Percentiles rank a stretch among this genome's conserved stretches.
Conservation (phyloP, 768 basidiomycete genomes). For the Naganishia kalamii region DNA sequence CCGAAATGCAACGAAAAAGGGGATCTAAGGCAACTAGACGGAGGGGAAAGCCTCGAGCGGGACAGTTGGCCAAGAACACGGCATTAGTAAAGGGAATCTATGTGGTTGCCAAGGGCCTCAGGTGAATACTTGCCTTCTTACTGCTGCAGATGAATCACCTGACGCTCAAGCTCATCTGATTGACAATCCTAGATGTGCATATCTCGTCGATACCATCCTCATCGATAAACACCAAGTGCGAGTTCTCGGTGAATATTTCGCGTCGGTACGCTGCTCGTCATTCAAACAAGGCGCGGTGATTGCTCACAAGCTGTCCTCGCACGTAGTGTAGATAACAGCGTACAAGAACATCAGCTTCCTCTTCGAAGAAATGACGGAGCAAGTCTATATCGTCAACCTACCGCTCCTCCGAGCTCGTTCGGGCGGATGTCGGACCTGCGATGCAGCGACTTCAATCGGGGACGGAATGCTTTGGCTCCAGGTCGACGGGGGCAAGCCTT, state of each 20-base stretch:
- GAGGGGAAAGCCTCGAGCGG: background rate
- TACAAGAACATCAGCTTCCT: background rate
- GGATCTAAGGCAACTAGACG: background rate
- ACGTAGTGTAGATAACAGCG: background rate
- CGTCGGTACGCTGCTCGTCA: background rate
- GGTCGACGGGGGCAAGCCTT: background rate
- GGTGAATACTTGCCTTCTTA: background rate
- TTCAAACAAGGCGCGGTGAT: background rate
- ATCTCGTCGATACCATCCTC: background rate
- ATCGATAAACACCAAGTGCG: background rate
- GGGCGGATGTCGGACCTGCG: no score
- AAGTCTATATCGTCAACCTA: slow-evolving; percentile 2
- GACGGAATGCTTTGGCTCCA: background rate
- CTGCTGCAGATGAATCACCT: background rate
- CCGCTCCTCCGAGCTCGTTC: background rate
- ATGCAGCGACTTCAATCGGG: background rate
- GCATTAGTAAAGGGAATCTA: slow-evolving; percentile 11
- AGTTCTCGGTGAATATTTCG: background rate
- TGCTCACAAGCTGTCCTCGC: background rate
- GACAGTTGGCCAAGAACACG: background rate
- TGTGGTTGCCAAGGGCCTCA: background rate
- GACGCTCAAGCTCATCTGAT: background rate
- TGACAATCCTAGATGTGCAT: background rate
- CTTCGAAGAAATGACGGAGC: background rate
- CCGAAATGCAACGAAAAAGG: background rate